Evolutionary conservation across 441 rosid species (phyloP).

Genomic region (Raphanus hybrid): DNA sequence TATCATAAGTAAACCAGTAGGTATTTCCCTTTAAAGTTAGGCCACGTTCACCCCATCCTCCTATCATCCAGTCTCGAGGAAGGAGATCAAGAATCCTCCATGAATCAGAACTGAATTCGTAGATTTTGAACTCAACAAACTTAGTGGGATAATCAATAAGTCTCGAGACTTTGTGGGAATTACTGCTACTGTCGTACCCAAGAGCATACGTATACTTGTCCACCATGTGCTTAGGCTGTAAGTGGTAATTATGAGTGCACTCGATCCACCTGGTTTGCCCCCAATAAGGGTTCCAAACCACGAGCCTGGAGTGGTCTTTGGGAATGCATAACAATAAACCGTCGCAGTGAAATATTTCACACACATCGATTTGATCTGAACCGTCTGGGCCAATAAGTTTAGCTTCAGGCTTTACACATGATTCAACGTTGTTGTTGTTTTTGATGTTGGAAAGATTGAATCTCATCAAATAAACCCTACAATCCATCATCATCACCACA

Average conservation of each 20-base stretch:
- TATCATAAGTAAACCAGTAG: neutral
- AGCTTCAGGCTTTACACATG: neutral
- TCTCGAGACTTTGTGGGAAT: conserved; percentile 12
- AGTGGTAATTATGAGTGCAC: neutral
- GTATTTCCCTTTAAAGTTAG: conserved; percentile 10
- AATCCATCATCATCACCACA: conserved; percentile 3
- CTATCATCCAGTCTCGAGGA: neutral
- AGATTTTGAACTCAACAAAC: conserved; percentile 4
- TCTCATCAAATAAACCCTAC: conserved; percentile 4
- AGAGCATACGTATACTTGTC: neutral
- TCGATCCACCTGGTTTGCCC: conserved; percentile 1
- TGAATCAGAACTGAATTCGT: conserved; percentile 8
- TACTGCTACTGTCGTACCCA: neutral
- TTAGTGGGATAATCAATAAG: neutral
- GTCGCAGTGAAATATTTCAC: neutral
- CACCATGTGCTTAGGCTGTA: neutral
- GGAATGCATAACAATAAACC: conserved; percentile 17
- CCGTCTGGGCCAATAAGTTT: neutral
- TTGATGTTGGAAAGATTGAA: neutral
- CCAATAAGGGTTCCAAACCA: conserved; percentile 15
- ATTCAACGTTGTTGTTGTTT: neutral
- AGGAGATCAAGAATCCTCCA: neutral
- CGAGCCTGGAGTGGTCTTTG: neutral
- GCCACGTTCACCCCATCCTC: neutral
- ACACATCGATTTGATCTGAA: neutral